Base-by-base conservation (phyloP, 2,329 filamentous ascomycete genomes). In the Fusarium pilosicola region DNA sequence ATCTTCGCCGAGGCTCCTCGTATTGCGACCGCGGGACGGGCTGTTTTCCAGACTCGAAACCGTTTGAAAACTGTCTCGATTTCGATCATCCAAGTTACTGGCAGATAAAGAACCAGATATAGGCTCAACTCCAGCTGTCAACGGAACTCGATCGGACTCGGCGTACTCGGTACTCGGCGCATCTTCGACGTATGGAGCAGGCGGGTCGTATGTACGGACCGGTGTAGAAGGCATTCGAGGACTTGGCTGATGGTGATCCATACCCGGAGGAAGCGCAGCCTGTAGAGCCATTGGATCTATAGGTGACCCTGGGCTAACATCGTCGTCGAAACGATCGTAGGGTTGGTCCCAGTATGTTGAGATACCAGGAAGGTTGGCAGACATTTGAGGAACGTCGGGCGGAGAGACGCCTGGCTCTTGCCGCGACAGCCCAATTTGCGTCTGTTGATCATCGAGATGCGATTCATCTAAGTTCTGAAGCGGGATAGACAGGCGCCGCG, bases 401-500 rank as follows among this genome's bases (percentile, higher is more conserved):
- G 65, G 49, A 30, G 70, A 36, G 46, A 68, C 51, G 20, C 66
- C 41, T 26, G 58, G 58, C 26, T 73, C 68, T 34, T 72, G 69
- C 12, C 48, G 58, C 26, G 65, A 49, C 24, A 64, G 63, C 38
- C 64, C 71, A 42, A 61, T 51, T 32, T 65, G 65, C 28, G 65
- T 44, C 42, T 71, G 56, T 41, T 68, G 54, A 45, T 64, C 55
- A 34, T 70, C 66, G 38, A 67, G 67, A 34, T 73, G 65, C 18
- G 76, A 60, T 38, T 73, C 71, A 62, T 81, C 80, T 41, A 93
- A 85, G 76, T 92, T 89, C 81, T 91, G 91, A 66, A 96, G 85
- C 68, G 92, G 93, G 83, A 96, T 95, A 71, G 92, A 91, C 78
- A 74, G 79, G 60, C 75, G 78, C 65, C 75, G 77, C 57, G 65